phyloP scores from a whole-genome alignment of 1,284 basidiomycete genomes.

The Cutaneotrichosporon sp. region DNA sequence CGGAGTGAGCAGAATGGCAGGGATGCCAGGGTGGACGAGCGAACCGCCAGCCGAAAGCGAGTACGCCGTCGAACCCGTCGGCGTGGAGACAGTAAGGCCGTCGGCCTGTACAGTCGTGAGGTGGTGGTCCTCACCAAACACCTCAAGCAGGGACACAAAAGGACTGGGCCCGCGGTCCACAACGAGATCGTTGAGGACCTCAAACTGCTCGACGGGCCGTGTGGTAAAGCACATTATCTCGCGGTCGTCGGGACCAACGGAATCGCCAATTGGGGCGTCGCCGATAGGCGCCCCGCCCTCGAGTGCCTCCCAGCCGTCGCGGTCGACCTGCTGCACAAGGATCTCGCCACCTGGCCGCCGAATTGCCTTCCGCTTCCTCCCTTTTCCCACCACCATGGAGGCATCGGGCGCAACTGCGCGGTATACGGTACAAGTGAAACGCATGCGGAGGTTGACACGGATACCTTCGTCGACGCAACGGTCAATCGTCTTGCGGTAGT shows the following conservation, averaged over 20 bases:
- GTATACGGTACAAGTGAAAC: conserved; percentile 98
- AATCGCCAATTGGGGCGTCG: background rate
- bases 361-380: conserved; percentile 66
- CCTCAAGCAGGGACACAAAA: conserved; percentile 89
- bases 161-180: conserved; percentile 97
- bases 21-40: conserved; percentile 95
- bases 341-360: conserved; percentile 90
- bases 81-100: conserved; percentile 90
- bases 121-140: conserved; percentile 99
- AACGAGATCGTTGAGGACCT: conserved; percentile 96
- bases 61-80: conserved; percentile 97
- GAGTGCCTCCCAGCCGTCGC: conserved; percentile 87
- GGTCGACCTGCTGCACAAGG: conserved; percentile 81
- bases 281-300: conserved; percentile 55
- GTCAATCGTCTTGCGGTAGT: conserved; percentile 83
- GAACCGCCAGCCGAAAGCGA: conserved; percentile 98
- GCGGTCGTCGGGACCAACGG: conserved; percentile 62
- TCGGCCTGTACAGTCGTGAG: conserved; percentile 99
- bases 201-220: conserved; percentile 90
- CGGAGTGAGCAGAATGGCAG: conserved; percentile 91
- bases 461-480: conserved; percentile 87
- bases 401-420: conserved; percentile 72
- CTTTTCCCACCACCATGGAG: conserved; percentile 31
- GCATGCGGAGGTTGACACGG: conserved; percentile 95
- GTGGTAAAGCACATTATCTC: conserved; percentile 98